These are phyloP conservation scores for Lolium multiflorum DNA, from an alignment of 176 grass and related monocot genomes.

Conservation along the genomic window DNA sequence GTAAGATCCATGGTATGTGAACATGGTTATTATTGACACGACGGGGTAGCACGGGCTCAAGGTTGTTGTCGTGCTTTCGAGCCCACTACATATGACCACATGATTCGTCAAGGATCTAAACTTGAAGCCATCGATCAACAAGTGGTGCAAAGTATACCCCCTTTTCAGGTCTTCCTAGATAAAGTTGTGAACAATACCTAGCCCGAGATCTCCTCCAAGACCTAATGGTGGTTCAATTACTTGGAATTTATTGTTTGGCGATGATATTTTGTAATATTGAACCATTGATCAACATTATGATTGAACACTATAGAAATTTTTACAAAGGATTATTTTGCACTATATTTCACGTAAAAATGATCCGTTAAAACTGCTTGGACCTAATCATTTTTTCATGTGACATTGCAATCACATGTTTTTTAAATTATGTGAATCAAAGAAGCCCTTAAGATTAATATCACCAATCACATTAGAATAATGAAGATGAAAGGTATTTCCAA, in stretches of 20 bases:
- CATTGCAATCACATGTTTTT: too few relatives aligned
- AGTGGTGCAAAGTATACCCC: background rate
- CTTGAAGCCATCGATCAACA: background rate
- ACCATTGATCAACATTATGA: background rate
- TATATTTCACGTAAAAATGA: too few relatives aligned
- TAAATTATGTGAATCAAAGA: too few relatives aligned
- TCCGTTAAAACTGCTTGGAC: too few relatives aligned
- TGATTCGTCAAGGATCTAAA: background rate
- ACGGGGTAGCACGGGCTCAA: background rate
- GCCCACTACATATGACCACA: background rate
- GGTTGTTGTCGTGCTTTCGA: background rate
- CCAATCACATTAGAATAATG: too few relatives aligned
- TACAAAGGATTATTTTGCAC: too few relatives aligned
- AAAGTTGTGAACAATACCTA: background rate
- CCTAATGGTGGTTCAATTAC: background rate
- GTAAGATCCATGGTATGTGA: background rate
- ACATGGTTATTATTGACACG: background rate
- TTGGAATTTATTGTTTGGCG: background rate
- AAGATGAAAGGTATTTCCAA: too few relatives aligned
- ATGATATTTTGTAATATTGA: background rate
- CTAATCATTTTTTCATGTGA: too few relatives aligned
- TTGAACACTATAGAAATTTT: too few relatives aligned
- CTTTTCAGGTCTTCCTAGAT: background rate
- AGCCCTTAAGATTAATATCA: too few relatives aligned
- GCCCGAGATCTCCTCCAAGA: background rate